phyloP scores from a whole-genome alignment of 192 early-diverging fungal genomes.

The Coemansia aciculifera region DNA sequence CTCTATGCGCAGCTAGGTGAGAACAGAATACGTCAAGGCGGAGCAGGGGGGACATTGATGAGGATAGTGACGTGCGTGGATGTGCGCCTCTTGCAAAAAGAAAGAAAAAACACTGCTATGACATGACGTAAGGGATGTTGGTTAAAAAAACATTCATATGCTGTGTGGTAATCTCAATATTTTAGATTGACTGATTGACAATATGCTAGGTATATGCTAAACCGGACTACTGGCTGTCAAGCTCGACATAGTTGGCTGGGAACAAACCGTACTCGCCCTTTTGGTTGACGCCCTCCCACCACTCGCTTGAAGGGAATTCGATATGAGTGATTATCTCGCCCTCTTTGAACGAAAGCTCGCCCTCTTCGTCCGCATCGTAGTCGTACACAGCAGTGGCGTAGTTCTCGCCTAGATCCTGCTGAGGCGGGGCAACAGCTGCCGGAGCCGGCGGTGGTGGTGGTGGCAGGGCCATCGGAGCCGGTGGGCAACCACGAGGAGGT shows the following conservation, averaged over 20 bases:
- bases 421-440: conserved; percentile 4
- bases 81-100: background rate
- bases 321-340: conserved; percentile 77
- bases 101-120: background rate
- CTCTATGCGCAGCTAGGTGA: background rate
- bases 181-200: background rate
- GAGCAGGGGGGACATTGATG: background rate
- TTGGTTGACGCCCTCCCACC: conserved; percentile 82
- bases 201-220: background rate
- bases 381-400: conserved; percentile 74
- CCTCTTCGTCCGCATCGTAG: conserved; percentile 82
- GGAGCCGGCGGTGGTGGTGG: conserved; percentile 25
- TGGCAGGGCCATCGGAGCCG: conserved; percentile 5
- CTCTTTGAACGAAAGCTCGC: conserved; percentile 81
- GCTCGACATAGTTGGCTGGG: conserved; percentile 64
- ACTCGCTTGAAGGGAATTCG: conserved; percentile 81
- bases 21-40: background rate
- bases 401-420: conserved; percentile 35
- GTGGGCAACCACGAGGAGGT: conserved; percentile 14
- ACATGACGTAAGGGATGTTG: background rate
- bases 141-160: background rate
- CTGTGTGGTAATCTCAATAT: background rate
- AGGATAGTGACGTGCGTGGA: background rate
- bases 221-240: conserved; percentile 8
- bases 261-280: conserved; percentile 67